Evolutionary conservation across 805 yeast species (phyloP), one percentile per base, ranked within the genome.

Genomic region (Pichia eremophila): DNA sequence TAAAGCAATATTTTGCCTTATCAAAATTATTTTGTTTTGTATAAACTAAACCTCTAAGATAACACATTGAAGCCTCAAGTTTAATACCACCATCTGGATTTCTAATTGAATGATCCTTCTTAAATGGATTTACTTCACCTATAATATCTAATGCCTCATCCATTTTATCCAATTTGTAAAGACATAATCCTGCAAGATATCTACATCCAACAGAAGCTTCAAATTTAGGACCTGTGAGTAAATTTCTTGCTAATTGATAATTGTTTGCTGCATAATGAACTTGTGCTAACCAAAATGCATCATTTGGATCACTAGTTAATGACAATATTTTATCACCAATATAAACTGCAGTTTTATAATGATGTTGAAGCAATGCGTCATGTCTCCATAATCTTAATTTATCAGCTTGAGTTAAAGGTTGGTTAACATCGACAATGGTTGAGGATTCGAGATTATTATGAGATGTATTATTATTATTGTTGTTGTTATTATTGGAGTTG

Each of bases 261-360:
- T 85, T 78, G 11, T 91, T 91, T 47, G 78, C 79, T 47, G 80
- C 71, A 63, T 79, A 87, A 62, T 84, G 81, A 5, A 85, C 95
- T 67, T 91, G 96, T 0, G 96, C 96, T 31, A 91, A 71, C 96
- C 97, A 90, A 64, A 88, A 91, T 11, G 96, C 96, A 62, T 91
- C 98, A 58, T 83, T 86, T 14, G 96, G 85, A 59, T 90, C 96
- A 50, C 75, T 74, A 0, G 97, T 89, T 51, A 93, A 67, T 1
- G 89, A 77, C 39, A 87, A 73, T 8, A 93, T 86, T 57, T 90
- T 91, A 66, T 93, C 96, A 15, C 96, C 98, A 28, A 93, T 77
- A 61, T 81, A 88, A 57, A 84, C 91, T 0, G 98, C 97, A 0
- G 97, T 87, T 40, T 74, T 74, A 63, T 86, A 86, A 52, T 89